These are phyloP conservation scores for Corinectria fuckeliana DNA, from an alignment of 2,329 filamentous ascomycete species.

Conservation along the genomic window DNA sequence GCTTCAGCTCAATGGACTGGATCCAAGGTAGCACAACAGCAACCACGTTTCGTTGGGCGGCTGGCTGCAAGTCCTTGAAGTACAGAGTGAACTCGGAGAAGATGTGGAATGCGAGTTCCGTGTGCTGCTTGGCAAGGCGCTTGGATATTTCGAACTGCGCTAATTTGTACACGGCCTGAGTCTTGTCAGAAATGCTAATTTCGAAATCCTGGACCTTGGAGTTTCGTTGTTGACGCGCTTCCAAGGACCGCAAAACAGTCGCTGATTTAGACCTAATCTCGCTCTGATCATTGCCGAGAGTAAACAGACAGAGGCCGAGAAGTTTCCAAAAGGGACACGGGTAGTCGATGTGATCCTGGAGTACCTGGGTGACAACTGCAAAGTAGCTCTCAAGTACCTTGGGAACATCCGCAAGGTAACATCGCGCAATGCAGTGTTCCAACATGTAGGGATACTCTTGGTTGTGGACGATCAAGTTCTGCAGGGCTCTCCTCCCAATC, in stretches of 20 bases:
- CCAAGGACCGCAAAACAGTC: constrained; percentile 78
- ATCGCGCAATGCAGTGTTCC: constrained; percentile 89
- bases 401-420: constrained; percentile 80
- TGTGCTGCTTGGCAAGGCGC: constrained; percentile 84
- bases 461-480: constrained; percentile 90
- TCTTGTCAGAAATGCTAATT: constrained; percentile 98
- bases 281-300: constrained; percentile 88
- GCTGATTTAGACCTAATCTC: constrained; percentile 89
- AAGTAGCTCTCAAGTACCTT: constrained; percentile 97
- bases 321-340: constrained; percentile 90
- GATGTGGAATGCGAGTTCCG: constrained; percentile 87
- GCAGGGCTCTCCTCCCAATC: constrained; percentile 86
- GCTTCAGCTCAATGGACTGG: constrained; percentile 87
- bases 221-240: constrained; percentile 77
- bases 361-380: constrained; percentile 85
- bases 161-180: constrained; percentile 95
- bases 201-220: constrained; percentile 97
- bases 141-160: constrained; percentile 98
- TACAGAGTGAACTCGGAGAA: constrained; percentile 96
- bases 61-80: constrained; percentile 84
- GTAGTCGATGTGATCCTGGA: constrained; percentile 83
- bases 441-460: constrained; percentile 84
- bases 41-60: constrained; percentile 90
- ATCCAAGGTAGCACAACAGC: constrained; percentile 96
- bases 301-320: constrained; percentile 86